These are phyloP conservation scores for Teratosphaeria gauchensis DNA, from an alignment of 2,329 filamentous ascomycete species.

Conservation along the genomic window DNA sequence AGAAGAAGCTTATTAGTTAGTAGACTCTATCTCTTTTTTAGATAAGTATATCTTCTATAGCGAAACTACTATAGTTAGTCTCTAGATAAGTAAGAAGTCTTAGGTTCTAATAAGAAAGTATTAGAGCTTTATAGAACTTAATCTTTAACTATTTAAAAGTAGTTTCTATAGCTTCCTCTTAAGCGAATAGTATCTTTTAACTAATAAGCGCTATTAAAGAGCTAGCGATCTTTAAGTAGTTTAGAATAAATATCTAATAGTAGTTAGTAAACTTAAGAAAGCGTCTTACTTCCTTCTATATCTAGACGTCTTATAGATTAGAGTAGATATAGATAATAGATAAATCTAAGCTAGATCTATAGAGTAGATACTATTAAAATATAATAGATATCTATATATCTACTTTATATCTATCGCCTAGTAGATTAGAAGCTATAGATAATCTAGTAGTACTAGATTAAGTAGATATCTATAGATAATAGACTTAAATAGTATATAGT, in stretches of 20 bases:
- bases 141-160: slow-evolving; percentile 10
- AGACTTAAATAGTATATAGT: too few relatives aligned
- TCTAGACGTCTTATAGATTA: too few relatives aligned
- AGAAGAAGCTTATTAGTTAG: slow-evolving; percentile 7
- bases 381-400: too few relatives aligned
- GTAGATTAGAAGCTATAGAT: too few relatives aligned
- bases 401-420: too few relatives aligned
- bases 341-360: too few relatives aligned
- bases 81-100: slow-evolving; percentile 9
- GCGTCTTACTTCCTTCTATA: slow-evolving; percentile 10
- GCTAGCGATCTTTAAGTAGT: slow-evolving; percentile 8
- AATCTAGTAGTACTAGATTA: too few relatives aligned
- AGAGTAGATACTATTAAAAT: too few relatives aligned
- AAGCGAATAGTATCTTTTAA: slow-evolving; percentile 7
- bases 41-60: slow-evolving; percentile 3
- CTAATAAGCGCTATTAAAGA: slow-evolving; percentile 9
- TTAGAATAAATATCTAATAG: slow-evolving; percentile 17
- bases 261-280: slow-evolving; percentile 16
- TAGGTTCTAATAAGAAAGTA: slow-evolving; percentile 7
- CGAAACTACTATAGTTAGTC: slow-evolving; percentile 12
- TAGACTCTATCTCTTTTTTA: slow-evolving; percentile 1
- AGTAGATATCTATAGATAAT: too few relatives aligned
- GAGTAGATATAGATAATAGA: too few relatives aligned
- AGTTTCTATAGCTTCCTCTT: slow-evolving; percentile 1
- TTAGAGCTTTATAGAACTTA: slow-evolving; percentile 6